Conservation (phyloP, 192 early-diverging fungal species). For the Coemansia reversa region DNA sequence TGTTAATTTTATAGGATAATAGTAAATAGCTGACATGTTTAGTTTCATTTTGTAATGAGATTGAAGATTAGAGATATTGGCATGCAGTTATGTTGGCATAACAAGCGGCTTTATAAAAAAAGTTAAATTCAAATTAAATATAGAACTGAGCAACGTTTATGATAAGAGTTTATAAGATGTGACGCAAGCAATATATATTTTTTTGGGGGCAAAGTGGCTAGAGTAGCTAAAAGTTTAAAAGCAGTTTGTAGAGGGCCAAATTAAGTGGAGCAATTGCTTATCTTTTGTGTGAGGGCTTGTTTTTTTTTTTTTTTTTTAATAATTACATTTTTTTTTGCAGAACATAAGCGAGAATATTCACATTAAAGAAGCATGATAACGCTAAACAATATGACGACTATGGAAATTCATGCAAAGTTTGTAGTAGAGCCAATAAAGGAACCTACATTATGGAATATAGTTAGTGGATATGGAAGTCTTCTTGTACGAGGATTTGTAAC, state of each 20-base stretch:
- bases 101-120: background rate
- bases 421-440: background rate
- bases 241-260: background rate
- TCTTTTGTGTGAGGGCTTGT: background rate
- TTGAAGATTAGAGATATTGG: no score
- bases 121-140: background rate
- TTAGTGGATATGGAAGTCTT: background rate
- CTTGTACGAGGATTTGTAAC: background rate
- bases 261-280: background rate
- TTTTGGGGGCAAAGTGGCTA: background rate
- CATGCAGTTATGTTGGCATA: background rate
- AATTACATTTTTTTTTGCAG: no score
- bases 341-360: no score
- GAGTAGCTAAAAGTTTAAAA: background rate
- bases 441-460: background rate
- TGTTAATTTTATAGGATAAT: no score
- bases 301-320: no score
- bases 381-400: background rate
- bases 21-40: no score
- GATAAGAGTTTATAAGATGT: background rate
- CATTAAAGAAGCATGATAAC: background rate
- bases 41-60: no score
- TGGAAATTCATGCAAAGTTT: background rate
- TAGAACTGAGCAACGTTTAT: background rate
- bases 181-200: background rate